Percentiles rank a stretch among this genome's conserved stretches.
These are phyloP conservation scores for Parastagonospora avenae DNA, from an alignment of 2,329 filamentous ascomycete genomes.

Conservation along the genomic window DNA sequence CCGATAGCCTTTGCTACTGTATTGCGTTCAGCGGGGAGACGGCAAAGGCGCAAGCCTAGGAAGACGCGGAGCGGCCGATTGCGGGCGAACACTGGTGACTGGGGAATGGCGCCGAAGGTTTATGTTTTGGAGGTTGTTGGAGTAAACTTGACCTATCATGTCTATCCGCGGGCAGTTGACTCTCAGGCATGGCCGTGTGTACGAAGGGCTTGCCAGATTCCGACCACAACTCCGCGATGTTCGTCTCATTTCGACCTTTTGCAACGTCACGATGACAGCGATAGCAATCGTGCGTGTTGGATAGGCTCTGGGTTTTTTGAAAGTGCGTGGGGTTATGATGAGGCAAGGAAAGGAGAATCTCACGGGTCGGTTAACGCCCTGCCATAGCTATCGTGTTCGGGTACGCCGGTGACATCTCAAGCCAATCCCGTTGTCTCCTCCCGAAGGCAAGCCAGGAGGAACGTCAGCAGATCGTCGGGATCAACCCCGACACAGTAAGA, in stretches of 20 bases:
- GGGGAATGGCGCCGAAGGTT: background rate
- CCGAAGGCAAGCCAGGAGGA: background rate
- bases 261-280: no score
- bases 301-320: no score
- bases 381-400: background rate
- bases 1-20: background rate
- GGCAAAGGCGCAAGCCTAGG: background rate
- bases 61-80: background rate
- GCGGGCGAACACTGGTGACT: background rate
- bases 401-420: background rate
- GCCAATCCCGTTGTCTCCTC: background rate
- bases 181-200: background rate
- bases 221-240: background rate
- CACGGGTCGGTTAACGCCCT: background rate
- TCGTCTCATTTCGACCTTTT: no score
- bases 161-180: background rate
- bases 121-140: background rate
- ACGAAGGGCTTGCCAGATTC: background rate
- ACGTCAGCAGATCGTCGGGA: background rate
- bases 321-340: no score
- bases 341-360: no score
- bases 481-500: background rate
- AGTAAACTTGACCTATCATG: background rate
- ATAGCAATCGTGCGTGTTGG: no score
- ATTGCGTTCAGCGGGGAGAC: background rate